Evolutionary conservation across 2,329 filamentous ascomycete genomes (phyloP).

Genomic region (Cyphellophora attinorum): DNA sequence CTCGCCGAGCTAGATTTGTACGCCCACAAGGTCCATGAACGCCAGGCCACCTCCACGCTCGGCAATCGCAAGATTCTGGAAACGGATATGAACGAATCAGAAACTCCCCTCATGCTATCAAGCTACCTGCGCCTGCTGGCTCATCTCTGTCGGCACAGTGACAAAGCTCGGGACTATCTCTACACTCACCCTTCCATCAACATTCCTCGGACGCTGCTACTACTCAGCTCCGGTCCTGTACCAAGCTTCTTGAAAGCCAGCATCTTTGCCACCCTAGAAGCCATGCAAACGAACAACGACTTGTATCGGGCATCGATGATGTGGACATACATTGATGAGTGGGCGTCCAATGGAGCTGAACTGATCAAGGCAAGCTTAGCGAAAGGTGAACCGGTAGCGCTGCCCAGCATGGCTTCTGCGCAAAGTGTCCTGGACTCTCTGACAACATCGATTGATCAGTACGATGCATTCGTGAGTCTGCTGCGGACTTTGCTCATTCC

Average conservation of each 20-base stretch:
- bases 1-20: conserved; percentile 84
- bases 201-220: conserved; percentile 64
- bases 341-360: conserved; percentile 16
- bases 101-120: conserved; percentile 93
- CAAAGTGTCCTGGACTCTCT: conserved; percentile 65
- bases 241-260: conserved; percentile 71
- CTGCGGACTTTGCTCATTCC: conserved; percentile 57
- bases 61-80: conserved; percentile 53
- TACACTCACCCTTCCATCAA: conserved; percentile 58
- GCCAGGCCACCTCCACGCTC: conserved; percentile 48
- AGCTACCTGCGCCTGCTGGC: conserved; percentile 83
- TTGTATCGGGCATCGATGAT: conserved; percentile 46
- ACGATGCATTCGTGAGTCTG: conserved; percentile 72
- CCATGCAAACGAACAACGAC: conserved; percentile 67
- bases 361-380: conserved; percentile 5
- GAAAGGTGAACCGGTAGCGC: conserved; percentile 6
- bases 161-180: conserved; percentile 62
- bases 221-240: conserved; percentile 67
- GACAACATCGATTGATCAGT: conserved; percentile 71
- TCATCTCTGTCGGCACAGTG: conserved; percentile 68
- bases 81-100: conserved; percentile 74
- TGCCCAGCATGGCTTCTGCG: conserved; percentile 27
- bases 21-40: conserved; percentile 66
- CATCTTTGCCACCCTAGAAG: conserved; percentile 67
- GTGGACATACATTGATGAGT: conserved; percentile 47